phyloP scores from a whole-genome alignment of 495 filamentous ascomycete genomes.

The Penicillium flavigenum region DNA sequence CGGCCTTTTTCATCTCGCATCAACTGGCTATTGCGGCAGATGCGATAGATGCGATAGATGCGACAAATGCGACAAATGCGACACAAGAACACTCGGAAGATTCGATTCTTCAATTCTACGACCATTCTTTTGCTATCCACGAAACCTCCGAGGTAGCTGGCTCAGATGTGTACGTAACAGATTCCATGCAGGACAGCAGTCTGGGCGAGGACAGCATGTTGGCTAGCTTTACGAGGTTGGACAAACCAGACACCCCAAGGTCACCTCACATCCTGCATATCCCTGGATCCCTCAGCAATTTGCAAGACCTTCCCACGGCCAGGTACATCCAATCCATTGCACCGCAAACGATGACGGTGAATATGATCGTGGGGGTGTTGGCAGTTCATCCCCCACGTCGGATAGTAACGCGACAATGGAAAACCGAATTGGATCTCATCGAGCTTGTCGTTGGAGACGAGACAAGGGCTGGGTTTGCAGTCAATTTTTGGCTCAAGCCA shows the following conservation, averaged over 20 bases:
- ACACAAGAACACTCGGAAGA: conserved; percentile 25
- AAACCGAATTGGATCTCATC: conserved; percentile 57
- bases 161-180: conserved; percentile 17
- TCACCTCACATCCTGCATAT: conserved; percentile 21
- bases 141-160: conserved; percentile 41
- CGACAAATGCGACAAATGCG: conserved; percentile 7
- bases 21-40: conserved; percentile 32
- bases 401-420: conserved; percentile 51
- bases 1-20: conserved; percentile 52
- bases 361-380: conserved; percentile 76
- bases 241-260: conserved; percentile 15
- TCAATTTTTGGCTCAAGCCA: conserved; percentile 77
- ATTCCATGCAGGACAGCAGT: conserved; percentile 32
- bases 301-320: conserved; percentile 69
- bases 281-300: conserved; percentile 51
- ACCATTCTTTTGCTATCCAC: conserved; percentile 69
- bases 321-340: conserved; percentile 64
- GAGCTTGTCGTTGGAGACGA: conserved; percentile 87
- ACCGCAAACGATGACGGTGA: conserved; percentile 78
- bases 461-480: conserved; percentile 72
- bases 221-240: conserved; percentile 12
- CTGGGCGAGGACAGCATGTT: conserved; percentile 24
- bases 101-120: conserved; percentile 61
- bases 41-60: conserved; percentile 8
- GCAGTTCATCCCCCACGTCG: conserved; percentile 65